Evolutionary conservation across 1,284 basidiomycete genomes (phyloP).

Genomic region (Trichosporon ovoides): DNA sequence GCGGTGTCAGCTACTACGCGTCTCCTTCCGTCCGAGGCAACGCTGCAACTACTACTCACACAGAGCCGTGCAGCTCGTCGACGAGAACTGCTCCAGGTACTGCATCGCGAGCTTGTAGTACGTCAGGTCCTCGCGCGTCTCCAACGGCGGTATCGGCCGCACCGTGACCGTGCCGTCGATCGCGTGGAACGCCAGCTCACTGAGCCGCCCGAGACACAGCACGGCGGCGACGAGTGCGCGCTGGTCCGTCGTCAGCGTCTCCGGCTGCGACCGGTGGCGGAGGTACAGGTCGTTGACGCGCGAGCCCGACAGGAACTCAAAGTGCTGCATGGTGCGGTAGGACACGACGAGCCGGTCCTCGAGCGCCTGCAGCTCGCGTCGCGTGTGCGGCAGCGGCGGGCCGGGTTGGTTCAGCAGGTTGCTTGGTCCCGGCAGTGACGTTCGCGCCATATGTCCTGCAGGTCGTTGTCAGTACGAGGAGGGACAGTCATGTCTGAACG

Average conservation of each 20-base stretch:
- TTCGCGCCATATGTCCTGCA: conserved; percentile 16
- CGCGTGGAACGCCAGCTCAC: conserved; percentile 13
- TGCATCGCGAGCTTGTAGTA: conserved; percentile 28
- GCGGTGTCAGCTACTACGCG: background rate
- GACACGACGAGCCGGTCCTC: conserved; percentile 18
- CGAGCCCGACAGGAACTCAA: conserved; percentile 13
- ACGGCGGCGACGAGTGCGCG: conserved; percentile 24
- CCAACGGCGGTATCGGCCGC: conserved; percentile 2
- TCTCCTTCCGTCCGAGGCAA: background rate
- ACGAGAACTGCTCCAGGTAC: conserved; percentile 22
- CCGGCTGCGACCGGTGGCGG: conserved; percentile 22
- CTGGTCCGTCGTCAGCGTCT: conserved; percentile 25
- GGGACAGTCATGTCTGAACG: background rate
- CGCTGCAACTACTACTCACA: too few relatives aligned
- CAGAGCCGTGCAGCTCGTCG: conserved; percentile 23
- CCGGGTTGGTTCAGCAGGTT: conserved; percentile 2
- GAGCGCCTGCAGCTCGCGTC: conserved; percentile 9
- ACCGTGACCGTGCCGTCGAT: conserved; percentile 4
- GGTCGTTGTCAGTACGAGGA: background rate
- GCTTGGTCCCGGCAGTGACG: conserved; percentile 15
- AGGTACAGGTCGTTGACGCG: conserved; percentile 21
- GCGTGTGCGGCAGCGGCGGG: conserved; percentile 5
- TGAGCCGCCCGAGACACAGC: conserved; percentile 21
- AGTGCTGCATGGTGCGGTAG: conserved; percentile 18
- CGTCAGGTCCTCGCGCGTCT: conserved; percentile 27